A percentile compares a stretch with the other conserved stretches of the same genome.
Evolutionary conservation across 441 rosid genomes (phyloP).

Genomic region (Daphne laureola): DNA sequence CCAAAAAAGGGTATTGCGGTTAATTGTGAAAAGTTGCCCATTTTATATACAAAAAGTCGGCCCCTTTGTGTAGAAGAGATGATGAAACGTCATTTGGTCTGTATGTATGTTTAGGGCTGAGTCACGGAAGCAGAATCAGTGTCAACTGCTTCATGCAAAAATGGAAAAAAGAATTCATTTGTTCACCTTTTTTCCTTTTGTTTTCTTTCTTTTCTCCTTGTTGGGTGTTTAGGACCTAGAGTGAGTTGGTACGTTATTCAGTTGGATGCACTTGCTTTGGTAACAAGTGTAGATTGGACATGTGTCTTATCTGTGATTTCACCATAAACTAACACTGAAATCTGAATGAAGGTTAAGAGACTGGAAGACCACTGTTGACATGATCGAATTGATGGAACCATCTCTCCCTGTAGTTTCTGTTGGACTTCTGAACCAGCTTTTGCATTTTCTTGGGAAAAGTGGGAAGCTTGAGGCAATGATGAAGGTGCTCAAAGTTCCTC

Average conservation of each 20-base stretch:
- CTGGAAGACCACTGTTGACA: conserved; percentile 48
- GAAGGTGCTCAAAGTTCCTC: conserved; percentile 40
- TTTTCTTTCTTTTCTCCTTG: not conserved
- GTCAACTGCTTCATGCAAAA: too few species aligned
- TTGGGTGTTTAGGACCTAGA: too few species aligned
- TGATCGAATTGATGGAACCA: conserved; percentile 63
- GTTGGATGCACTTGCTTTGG: too few species aligned
- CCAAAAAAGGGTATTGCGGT: too few species aligned
- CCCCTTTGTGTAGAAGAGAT: too few species aligned
- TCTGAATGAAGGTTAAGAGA: conserved; percentile 52
- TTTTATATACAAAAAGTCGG: too few species aligned
- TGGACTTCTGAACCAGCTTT: conserved; percentile 70
- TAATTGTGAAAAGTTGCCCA: too few species aligned
- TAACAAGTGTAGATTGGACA: too few species aligned
- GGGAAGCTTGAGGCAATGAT: conserved; percentile 79
- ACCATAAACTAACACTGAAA: conserved; percentile 9
- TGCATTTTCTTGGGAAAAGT: conserved; percentile 71
- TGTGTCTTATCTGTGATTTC: not conserved
- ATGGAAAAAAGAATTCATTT: not conserved
- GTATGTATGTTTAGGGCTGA: too few species aligned
- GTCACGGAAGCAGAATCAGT: too few species aligned
- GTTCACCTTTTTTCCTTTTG: not conserved
- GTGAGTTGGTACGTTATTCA: too few species aligned
- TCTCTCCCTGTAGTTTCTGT: conserved; percentile 45
- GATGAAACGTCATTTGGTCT: too few species aligned